Evolutionary conservation across 441 rosid genomes (phyloP).

Genomic region (Gossypium aridum): DNA sequence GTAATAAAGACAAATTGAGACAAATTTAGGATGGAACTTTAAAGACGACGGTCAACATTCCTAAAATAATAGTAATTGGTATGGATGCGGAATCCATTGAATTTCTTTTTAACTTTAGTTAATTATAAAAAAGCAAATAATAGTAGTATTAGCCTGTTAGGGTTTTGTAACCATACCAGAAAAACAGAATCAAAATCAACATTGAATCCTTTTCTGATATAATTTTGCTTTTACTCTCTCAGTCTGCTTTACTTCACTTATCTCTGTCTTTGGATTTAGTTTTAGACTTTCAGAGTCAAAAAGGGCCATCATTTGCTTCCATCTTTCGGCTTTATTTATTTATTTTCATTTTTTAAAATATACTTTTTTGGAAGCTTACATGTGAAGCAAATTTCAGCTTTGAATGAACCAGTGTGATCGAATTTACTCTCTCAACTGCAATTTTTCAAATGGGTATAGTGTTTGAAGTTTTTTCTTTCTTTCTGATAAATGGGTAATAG

Average conservation of each 20-base stretch:
- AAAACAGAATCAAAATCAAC: not conserved
- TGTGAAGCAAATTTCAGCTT: conserved; percentile 50
- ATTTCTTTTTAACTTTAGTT: too few species aligned
- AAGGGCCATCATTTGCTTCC: not conserved
- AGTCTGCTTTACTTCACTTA: not conserved
- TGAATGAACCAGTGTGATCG: conserved; percentile 49
- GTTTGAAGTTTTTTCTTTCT: not conserved
- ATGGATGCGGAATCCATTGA: too few species aligned
- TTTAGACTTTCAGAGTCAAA: not conserved
- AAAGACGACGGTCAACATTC: not conserved
- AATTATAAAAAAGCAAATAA: not conserved
- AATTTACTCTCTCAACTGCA: conserved; percentile 21
- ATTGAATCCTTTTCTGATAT: not conserved
- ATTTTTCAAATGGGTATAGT: conserved; percentile 5
- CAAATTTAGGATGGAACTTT: not conserved
- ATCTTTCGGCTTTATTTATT: not conserved
- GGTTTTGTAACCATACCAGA: not conserved
- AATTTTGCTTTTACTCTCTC: not conserved
- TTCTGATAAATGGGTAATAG: not conserved
- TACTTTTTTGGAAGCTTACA: not conserved
- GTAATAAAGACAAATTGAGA: not conserved
- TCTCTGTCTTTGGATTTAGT: not conserved
- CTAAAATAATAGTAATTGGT: not conserved
- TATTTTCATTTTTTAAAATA: not conserved
- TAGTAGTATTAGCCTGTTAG: not conserved